Evolutionary conservation across 139 green algal genomes (phyloP).

Genomic region (Eudorina sp.): DNA sequence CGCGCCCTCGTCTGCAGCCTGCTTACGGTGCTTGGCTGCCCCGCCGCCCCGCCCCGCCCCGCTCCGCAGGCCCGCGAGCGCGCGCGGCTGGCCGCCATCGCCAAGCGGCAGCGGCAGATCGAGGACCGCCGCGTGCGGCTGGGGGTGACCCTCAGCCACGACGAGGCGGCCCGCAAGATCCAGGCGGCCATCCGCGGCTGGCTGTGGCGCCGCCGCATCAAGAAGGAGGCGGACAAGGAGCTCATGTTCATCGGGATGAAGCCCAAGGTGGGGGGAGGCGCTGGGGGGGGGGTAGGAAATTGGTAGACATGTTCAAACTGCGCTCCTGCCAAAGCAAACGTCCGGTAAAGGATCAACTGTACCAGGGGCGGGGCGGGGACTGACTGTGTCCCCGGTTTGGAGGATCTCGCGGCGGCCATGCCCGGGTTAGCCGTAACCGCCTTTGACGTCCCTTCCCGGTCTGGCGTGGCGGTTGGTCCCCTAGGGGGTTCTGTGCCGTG

Average conservation of each 20-base stretch:
- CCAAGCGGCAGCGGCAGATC: constrained; percentile 74
- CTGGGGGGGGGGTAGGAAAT: not conserved
- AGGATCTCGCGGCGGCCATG: too few relatives aligned
- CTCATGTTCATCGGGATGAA: constrained; percentile 92
- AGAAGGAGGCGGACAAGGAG: constrained; percentile 73
- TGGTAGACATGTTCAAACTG: too few relatives aligned
- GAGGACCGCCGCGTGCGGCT: constrained; percentile 68
- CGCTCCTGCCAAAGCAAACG: too few relatives aligned
- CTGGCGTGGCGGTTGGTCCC: too few relatives aligned
- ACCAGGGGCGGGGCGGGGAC: too few relatives aligned
- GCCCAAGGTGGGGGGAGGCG: constrained; percentile 59
- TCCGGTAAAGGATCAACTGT: too few relatives aligned
- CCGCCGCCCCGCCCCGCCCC: not conserved
- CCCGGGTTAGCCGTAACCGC: too few relatives aligned
- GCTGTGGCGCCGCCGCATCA: constrained; percentile 71
- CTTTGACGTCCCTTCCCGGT: too few relatives aligned
- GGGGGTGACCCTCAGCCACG: constrained; percentile 68
- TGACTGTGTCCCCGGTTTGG: too few relatives aligned
- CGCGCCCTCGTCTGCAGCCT: not conserved
- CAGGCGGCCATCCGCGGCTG: constrained; percentile 79
- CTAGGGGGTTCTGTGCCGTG: too few relatives aligned
- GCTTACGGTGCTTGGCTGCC: not conserved
- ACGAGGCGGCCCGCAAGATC: constrained; percentile 82
- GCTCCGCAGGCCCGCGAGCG: constrained; percentile 70
- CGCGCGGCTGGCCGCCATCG: constrained; percentile 60